These are phyloP conservation scores for Coniella lustricola DNA, from an alignment of 2,329 filamentous ascomycete species.

Conservation along the genomic window DNA sequence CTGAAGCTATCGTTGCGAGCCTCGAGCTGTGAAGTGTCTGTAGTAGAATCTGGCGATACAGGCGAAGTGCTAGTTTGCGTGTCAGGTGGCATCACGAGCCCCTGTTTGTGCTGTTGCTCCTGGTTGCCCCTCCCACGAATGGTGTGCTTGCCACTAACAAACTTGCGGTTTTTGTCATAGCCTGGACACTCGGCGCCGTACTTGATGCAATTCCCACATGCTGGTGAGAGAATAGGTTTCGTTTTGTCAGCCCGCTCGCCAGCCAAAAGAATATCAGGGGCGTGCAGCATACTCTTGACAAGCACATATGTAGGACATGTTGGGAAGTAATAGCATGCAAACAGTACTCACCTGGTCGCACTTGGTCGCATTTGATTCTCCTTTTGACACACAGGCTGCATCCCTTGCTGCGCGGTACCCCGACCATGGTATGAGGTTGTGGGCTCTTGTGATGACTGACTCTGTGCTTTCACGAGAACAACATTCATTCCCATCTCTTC, in stretches of 20 bases:
- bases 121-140: slow-evolving; percentile 24
- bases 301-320: too few species aligned
- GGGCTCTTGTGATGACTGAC: background rate
- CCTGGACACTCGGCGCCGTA: slow-evolving; percentile 33
- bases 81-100: too few species aligned
- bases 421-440: slow-evolving; percentile 24
- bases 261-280: background rate
- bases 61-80: too few species aligned
- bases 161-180: slow-evolving; percentile 33
- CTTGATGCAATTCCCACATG: slow-evolving; percentile 31
- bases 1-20: too few species aligned
- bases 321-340: background rate
- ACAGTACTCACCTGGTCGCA: slow-evolving; percentile 24
- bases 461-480: background rate
- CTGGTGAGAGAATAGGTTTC: background rate
- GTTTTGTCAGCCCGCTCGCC: background rate
- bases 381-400: slow-evolving; percentile 35
- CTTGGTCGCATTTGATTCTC: slow-evolving; percentile 40
- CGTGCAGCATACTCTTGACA: too few species aligned
- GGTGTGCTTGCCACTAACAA: slow-evolving; percentile 32
- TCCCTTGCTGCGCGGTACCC: slow-evolving; percentile 31
- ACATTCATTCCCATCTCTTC: too few species aligned
- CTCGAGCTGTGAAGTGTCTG: too few species aligned
- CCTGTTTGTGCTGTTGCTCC: background rate
- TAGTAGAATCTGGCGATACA: too few species aligned